phyloP scores from a whole-genome alignment of 2,329 filamentous ascomycete genomes.

The Fusarium begoniae region DNA sequence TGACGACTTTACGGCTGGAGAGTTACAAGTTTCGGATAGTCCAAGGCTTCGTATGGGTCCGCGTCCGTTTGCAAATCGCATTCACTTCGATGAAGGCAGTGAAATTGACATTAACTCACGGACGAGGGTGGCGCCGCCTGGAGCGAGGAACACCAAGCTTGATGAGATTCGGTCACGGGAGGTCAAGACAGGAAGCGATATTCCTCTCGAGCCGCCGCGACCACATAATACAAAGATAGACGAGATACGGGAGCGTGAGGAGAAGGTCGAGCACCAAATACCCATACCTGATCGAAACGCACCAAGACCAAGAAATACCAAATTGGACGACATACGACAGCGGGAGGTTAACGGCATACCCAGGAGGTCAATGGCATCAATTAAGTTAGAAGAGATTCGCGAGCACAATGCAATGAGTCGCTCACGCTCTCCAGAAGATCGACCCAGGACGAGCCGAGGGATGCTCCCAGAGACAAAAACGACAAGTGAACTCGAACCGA shows the following conservation, averaged over 20 bases:
- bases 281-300: slow-evolving; percentile 45
- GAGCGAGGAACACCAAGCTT: slow-evolving; percentile 53
- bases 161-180: slow-evolving; percentile 57
- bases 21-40: slow-evolving; percentile 65
- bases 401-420: slow-evolving; percentile 58
- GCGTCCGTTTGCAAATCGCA: slow-evolving; percentile 49
- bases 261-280: slow-evolving; percentile 45
- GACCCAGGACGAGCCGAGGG: slow-evolving; percentile 42
- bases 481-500: slow-evolving; percentile 11
- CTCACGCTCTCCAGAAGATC: slow-evolving; percentile 53
- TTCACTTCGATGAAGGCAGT: slow-evolving; percentile 45
- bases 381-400: slow-evolving; percentile 62
- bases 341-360: slow-evolving; percentile 57
- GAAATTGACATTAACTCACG: slow-evolving; percentile 44
- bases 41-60: slow-evolving; percentile 58
- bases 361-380: slow-evolving; percentile 57
- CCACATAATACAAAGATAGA: slow-evolving; percentile 47
- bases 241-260: slow-evolving; percentile 49
- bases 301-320: slow-evolving; percentile 52
- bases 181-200: slow-evolving; percentile 46
- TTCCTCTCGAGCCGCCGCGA: slow-evolving; percentile 29
- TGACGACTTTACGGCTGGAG: slow-evolving; percentile 65
- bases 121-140: slow-evolving; percentile 42
- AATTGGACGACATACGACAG: slow-evolving; percentile 59
- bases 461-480: slow-evolving; percentile 14